Evolutionary conservation across 2,329 filamentous ascomycete species (phyloP).

Genomic region (Pseudogymnoascus sp.): DNA sequence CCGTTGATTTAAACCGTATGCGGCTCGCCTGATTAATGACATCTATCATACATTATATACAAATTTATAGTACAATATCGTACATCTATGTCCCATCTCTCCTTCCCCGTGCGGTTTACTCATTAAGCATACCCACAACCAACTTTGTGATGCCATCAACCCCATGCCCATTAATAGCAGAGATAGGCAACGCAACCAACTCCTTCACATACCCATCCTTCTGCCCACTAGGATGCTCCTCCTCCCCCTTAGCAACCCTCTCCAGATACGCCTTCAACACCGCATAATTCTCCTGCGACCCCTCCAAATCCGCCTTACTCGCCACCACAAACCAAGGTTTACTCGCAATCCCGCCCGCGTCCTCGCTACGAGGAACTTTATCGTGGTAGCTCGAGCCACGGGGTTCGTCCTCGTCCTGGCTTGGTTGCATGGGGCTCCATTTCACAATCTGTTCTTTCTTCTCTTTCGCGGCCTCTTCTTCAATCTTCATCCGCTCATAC

Average conservation of each 20-base stretch:
- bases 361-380: conserved; percentile 17
- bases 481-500: conserved; percentile 61
- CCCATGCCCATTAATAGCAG: conserved; percentile 80
- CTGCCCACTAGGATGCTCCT: conserved; percentile 64
- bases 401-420: conserved; percentile 28
- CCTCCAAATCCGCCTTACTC: conserved; percentile 79
- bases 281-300: conserved; percentile 69
- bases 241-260: conserved; percentile 50
- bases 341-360: conserved; percentile 51
- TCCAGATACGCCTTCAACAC: conserved; percentile 62
- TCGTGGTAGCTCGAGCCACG: conserved; percentile 12
- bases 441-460: conserved; percentile 41
- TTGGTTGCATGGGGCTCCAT: conserved; percentile 42
- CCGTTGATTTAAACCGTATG: not conserved
- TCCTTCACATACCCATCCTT: conserved; percentile 48
- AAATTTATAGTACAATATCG: not conserved
- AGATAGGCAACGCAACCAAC: conserved; percentile 71
- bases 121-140: conserved; percentile 59
- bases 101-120: conserved; percentile 13
- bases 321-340: conserved; percentile 97
- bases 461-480: conserved; percentile 61
- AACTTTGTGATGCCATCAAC: conserved; percentile 66
- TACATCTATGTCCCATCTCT: not conserved
- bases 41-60: conserved; percentile 8
- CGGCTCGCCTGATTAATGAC: not conserved